A percentile compares a stretch with the other conserved stretches of the same genome.
phyloP scores from a whole-genome alignment of 148 eudicot genomes.

The Pharnaceum exiguum region DNA sequence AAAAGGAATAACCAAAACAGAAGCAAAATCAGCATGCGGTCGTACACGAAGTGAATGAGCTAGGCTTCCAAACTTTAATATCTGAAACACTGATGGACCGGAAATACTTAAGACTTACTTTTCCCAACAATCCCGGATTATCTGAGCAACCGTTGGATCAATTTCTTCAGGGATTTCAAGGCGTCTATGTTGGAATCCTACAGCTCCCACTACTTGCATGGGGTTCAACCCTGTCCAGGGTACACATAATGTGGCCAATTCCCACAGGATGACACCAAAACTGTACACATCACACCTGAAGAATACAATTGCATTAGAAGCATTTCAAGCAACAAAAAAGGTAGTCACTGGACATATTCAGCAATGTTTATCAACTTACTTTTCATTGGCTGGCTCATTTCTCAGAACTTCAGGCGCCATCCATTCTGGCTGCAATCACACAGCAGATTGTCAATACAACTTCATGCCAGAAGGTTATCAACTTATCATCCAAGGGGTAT shows the following conservation, averaged over 20 bases:
- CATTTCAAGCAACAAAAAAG: background rate
- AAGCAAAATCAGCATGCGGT: constrained; percentile 17
- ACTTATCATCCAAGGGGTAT: background rate
- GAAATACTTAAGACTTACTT: constrained; percentile 39
- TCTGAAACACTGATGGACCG: background rate
- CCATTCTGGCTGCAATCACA: constrained; percentile 87
- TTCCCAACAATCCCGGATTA: constrained; percentile 85
- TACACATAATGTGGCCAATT: constrained; percentile 70
- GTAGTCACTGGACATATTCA: background rate
- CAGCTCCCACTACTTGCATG: constrained; percentile 99
- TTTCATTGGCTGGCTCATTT: constrained; percentile 90
- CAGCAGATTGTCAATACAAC: constrained; percentile 10
- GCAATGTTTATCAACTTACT: constrained; percentile 45
- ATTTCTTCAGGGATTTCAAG: constrained; percentile 68
- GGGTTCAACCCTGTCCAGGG: constrained; percentile 98
- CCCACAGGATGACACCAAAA: constrained; percentile 97
- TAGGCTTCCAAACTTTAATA: background rate
- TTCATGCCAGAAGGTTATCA: background rate
- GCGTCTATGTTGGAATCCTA: constrained; percentile 86
- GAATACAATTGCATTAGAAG: constrained; percentile 15
- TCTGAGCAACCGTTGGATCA: constrained; percentile 69
- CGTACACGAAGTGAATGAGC: background rate
- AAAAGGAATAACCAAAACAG: constrained; percentile 8
- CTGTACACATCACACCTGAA: constrained; percentile 94
- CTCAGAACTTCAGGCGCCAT: constrained; percentile 99